Percentiles rank a stretch among this genome's conserved stretches.
Conservation (phyloP, 495 filamentous ascomycete genomes). For the Aspergillus ostianus region DNA sequence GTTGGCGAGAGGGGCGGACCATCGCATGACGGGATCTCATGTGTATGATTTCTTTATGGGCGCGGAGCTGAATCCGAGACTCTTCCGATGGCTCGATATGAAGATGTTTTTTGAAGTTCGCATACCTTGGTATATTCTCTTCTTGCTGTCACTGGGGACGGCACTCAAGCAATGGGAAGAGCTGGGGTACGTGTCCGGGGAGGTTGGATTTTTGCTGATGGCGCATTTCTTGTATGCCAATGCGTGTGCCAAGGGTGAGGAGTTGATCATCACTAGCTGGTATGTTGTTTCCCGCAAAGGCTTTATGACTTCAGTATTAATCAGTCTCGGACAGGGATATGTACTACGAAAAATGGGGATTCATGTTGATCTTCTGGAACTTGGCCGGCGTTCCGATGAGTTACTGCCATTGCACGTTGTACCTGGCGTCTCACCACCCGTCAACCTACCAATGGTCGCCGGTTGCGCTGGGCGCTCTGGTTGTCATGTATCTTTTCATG, state of each 20-base stretch:
- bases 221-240: slow-evolving; percentile 93
- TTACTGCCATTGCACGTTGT: slow-evolving; percentile 94
- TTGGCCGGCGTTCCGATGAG: slow-evolving; percentile 89
- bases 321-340: slow-evolving; percentile 64
- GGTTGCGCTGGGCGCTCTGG: slow-evolving; percentile 57
- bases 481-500: slow-evolving; percentile 69
- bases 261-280: slow-evolving; percentile 89
- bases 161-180: slow-evolving; percentile 81
- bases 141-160: slow-evolving; percentile 71
- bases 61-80: slow-evolving; percentile 88
- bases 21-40: slow-evolving; percentile 88
- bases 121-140: slow-evolving; percentile 91
- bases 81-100: slow-evolving; percentile 87
- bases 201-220: slow-evolving; percentile 80
- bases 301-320: not conserved
- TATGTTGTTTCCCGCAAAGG: slow-evolving; percentile 25
- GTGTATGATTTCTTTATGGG: slow-evolving; percentile 99
- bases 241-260: slow-evolving; percentile 92
- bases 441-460: slow-evolving; percentile 73
- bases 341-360: slow-evolving; percentile 99
- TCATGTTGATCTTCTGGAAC: slow-evolving; percentile 99
- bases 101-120: slow-evolving; percentile 99
- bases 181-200: slow-evolving; percentile 84
- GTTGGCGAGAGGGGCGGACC: slow-evolving; percentile 68
- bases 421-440: slow-evolving; percentile 82